phyloP scores from a whole-genome alignment of 306 rosid genomes.

The Sphenostylis stenocarpa region DNA sequence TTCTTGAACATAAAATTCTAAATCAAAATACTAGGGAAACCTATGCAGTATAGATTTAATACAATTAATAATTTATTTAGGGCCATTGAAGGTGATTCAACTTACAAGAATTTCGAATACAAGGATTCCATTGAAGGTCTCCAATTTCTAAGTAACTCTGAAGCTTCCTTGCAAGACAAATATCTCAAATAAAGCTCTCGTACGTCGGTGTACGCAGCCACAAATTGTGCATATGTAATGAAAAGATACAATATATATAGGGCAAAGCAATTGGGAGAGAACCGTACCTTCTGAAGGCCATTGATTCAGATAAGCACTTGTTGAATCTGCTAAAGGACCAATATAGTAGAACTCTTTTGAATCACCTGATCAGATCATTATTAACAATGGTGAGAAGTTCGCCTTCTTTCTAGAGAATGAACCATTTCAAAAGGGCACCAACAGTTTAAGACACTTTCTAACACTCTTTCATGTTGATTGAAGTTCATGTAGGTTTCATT shows the following conservation, averaged over 20 bases:
- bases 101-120: not conserved
- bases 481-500: too few species aligned
- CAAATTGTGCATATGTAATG: too few species aligned
- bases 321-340: not conserved
- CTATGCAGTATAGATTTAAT: too few species aligned
- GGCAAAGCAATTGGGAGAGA: not conserved
- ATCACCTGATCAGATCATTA: not conserved
- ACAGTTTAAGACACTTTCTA: too few species aligned
- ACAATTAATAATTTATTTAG: too few species aligned
- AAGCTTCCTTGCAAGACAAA: not conserved
- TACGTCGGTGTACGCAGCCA: not conserved
- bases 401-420: not conserved
- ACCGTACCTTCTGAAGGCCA: conserved; percentile 4
- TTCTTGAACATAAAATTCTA: not conserved
- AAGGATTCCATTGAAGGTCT: not conserved
- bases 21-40: not conserved
- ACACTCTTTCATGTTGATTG: too few species aligned
- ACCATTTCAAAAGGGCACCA: not conserved
- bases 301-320: not conserved
- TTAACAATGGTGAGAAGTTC: not conserved
- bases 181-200: not conserved
- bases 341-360: not conserved
- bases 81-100: not conserved
- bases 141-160: not conserved
- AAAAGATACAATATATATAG: too few species aligned